Conservation (phyloP, 257 asterid genomes). For the Cinchona pubescens region DNA sequence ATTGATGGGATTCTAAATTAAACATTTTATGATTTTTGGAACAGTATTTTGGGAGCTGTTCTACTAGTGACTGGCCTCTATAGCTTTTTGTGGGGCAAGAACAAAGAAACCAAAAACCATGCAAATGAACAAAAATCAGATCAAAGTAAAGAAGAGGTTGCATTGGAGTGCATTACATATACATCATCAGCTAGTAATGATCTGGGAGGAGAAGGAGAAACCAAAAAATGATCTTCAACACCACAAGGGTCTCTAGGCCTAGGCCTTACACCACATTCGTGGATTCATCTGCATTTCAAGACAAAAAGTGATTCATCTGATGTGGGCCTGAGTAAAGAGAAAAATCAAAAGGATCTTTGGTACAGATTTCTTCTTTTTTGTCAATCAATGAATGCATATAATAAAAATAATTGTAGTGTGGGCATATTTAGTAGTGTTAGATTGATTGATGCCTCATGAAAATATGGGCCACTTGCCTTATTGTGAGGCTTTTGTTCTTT, state of each 20-base stretch:
- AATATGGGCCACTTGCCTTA: neutral
- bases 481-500: neutral
- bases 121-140: slow-evolving; percentile 9
- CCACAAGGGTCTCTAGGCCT: neutral
- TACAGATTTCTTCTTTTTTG: neutral
- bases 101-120: slow-evolving; percentile 23
- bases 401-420: neutral
- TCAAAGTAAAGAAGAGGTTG: slow-evolving; percentile 19
- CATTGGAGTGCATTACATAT: slow-evolving; percentile 24
- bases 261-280: neutral
- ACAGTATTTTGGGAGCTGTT: slow-evolving; percentile 42
- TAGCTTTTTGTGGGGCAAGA: slow-evolving; percentile 55
- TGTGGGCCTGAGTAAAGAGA: neutral
- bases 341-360: neutral
- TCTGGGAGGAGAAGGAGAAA: neutral
- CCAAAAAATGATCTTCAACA: neutral
- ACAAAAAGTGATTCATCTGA: neutral
- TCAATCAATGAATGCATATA: neutral
- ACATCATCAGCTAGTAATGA: slow-evolving; percentile 19
- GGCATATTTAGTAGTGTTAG: neutral
- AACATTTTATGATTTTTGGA: neutral
- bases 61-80: slow-evolving; percentile 50
- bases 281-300: neutral
- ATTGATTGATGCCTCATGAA: neutral
- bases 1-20: neutral